Conservation (phyloP, 306 rosid species). For the Cucurbita moschata region DNA sequence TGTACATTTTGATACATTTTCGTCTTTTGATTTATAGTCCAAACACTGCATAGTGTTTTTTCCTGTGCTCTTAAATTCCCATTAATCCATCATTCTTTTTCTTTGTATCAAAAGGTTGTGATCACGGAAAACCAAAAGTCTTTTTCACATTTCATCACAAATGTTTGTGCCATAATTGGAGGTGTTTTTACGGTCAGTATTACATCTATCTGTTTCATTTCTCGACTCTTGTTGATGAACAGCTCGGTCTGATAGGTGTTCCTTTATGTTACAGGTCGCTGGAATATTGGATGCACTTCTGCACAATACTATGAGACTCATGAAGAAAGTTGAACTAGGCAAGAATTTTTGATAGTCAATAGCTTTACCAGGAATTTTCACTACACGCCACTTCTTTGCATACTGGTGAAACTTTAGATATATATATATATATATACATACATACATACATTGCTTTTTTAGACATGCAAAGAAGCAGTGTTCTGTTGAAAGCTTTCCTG, state of each 20-base stretch:
- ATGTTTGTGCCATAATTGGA: slow-evolving; percentile 88
- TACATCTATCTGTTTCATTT: not conserved
- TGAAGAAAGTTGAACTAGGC: slow-evolving; percentile 82
- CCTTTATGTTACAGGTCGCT: slow-evolving; percentile 64
- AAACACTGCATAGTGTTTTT: not conserved
- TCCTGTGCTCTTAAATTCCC: not conserved
- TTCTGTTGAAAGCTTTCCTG: not conserved
- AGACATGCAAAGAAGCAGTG: not conserved
- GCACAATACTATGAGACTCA: slow-evolving; percentile 55
- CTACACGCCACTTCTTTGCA: not conserved
- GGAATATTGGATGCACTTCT: slow-evolving; percentile 86
- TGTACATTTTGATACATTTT: not conserved
- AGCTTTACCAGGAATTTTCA: not conserved
- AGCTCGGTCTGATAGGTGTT: not conserved
- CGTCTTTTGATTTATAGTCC: not conserved
- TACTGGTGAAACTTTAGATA: not conserved
- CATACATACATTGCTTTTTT: not conserved
- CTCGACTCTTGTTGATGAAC: not conserved
- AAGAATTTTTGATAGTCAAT: slow-evolving; percentile 49
- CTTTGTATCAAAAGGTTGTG: slow-evolving; percentile 40
- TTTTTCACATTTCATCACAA: slow-evolving; percentile 83
- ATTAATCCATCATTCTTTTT: not conserved
- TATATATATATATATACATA: too few species aligned
- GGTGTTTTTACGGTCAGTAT: slow-evolving; percentile 94
- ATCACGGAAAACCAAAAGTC: slow-evolving; percentile 70